Percentiles rank a stretch among this genome's conserved stretches.
These are phyloP conservation scores for Macrotyloma uniflorum DNA, from an alignment of 306 rosid genomes.

Conservation along the genomic window DNA sequence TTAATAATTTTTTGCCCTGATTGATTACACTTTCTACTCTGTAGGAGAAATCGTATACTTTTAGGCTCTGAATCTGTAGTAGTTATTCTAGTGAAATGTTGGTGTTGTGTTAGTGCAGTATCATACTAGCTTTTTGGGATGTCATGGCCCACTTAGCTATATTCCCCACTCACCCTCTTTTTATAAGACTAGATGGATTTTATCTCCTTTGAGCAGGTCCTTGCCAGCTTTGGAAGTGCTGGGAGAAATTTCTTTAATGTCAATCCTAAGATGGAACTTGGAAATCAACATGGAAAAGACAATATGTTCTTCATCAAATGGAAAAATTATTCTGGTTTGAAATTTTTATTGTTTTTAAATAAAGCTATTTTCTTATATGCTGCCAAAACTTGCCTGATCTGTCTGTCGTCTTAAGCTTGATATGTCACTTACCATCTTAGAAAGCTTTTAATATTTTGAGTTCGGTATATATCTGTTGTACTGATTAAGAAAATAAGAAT, in stretches of 20 bases:
- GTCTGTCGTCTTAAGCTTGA: background rate
- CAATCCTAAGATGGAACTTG: conserved; percentile 80
- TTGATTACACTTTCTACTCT: background rate
- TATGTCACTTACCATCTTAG: background rate
- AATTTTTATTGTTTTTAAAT: conserved; percentile 38
- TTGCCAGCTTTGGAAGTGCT: conserved; percentile 74
- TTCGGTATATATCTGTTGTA: conserved; percentile 14
- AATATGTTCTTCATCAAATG: conserved; percentile 69
- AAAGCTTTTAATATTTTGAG: conserved; percentile 15
- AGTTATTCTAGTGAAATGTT: conserved; percentile 22
- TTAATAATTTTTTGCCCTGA: background rate
- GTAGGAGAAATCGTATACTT: conserved; percentile 21
- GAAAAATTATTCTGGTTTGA: conserved; percentile 80
- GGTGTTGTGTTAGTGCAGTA: conserved; percentile 10
- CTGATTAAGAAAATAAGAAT: background rate
- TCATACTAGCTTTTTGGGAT: conserved; percentile 10
- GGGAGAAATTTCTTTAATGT: conserved; percentile 63
- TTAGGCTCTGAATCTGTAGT: conserved; percentile 15
- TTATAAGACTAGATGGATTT: conserved; percentile 17
- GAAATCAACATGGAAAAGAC: conserved; percentile 67
- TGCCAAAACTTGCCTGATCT: conserved; percentile 13
- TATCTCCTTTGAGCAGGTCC: conserved; percentile 61
- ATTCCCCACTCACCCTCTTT: background rate
- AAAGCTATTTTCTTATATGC: conserved; percentile 14
- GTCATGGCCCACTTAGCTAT: conserved; percentile 28